phyloP scores from a whole-genome alignment of 1,284 basidiomycete genomes.

The Sporisorium exsertum region DNA sequence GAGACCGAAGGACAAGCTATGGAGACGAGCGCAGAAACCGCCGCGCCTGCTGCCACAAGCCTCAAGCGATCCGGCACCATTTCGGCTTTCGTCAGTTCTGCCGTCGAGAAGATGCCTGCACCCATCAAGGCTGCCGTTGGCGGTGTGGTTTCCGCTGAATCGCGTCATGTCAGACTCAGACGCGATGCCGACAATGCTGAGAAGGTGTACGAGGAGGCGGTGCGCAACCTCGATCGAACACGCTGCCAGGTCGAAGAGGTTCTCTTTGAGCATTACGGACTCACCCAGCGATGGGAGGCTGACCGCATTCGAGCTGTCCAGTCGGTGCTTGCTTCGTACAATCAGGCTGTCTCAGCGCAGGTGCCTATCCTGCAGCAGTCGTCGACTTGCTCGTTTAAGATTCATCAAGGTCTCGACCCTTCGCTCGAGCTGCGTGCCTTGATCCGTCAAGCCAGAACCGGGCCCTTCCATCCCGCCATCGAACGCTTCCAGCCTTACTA shows the following conservation, averaged over 20 bases:
- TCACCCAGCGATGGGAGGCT: constrained; percentile 60
- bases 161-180: constrained; percentile 59
- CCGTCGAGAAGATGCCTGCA: constrained; percentile 58
- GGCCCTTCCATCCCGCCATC: constrained; percentile 61
- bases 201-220: constrained; percentile 55
- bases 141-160: constrained; percentile 57
- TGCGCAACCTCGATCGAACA: constrained; percentile 58
- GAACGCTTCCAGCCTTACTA: constrained; percentile 66
- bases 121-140: constrained; percentile 59
- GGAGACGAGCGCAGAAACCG: constrained; percentile 1
- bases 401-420: constrained; percentile 35
- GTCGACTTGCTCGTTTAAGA: constrained; percentile 26
- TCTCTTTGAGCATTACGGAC: constrained; percentile 60
- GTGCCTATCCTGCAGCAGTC: constrained; percentile 44
- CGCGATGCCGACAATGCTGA: constrained; percentile 64
- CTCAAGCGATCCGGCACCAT: constrained; percentile 55
- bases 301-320: constrained; percentile 64
- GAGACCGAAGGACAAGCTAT: constrained; percentile 40
- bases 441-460: constrained; percentile 55
- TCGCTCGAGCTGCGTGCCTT: constrained; percentile 47
- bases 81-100: constrained; percentile 55
- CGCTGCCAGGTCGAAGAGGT: constrained; percentile 62
- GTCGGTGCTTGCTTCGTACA: constrained; percentile 52
- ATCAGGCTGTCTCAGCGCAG: constrained; percentile 33
- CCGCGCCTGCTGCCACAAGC: constrained; percentile 13